Evolutionary conservation across 2,329 filamentous ascomycete genomes (phyloP).

Genomic region (Fusarium gaditjirri): DNA sequence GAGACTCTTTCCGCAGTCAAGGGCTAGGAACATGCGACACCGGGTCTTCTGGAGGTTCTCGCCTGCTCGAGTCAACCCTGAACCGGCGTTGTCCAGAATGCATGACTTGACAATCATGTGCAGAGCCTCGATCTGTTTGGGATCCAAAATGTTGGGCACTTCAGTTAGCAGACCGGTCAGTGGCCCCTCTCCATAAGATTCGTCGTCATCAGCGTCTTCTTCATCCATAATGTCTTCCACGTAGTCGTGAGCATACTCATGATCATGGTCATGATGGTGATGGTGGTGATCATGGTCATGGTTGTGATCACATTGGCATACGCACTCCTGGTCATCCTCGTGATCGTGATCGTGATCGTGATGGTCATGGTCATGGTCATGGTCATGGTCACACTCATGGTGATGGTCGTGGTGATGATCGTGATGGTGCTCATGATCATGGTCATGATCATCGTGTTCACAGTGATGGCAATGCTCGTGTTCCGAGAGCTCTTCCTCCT

Average conservation of each 20-base stretch:
- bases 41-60: constrained; percentile 91
- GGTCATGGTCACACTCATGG: constrained; percentile 41
- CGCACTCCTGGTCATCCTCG: constrained; percentile 48
- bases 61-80: constrained; percentile 71
- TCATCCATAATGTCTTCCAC: constrained; percentile 69
- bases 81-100: constrained; percentile 84
- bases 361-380: constrained; percentile 37
- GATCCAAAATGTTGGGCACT: constrained; percentile 92
- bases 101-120: constrained; percentile 98
- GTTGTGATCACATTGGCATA: constrained; percentile 48
- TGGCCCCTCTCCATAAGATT: constrained; percentile 82
- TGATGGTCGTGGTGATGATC: constrained; percentile 49
- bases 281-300: constrained; percentile 43
- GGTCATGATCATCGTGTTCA: constrained; percentile 34
- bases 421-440: constrained; percentile 1
- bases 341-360: constrained; percentile 40
- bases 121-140: constrained; percentile 93
- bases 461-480: constrained; percentile 52
- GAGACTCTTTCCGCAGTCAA: constrained; percentile 90
- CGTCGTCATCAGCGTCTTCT: constrained; percentile 78
- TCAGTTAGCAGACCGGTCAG: constrained; percentile 89
- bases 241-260: constrained; percentile 57
- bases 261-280: constrained; percentile 49
- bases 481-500: constrained; percentile 53
- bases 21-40: constrained; percentile 87